These are phyloP conservation scores for Saccharum spontaneum DNA, from an alignment of 176 grass and related monocot genomes.

Conservation along the genomic window DNA sequence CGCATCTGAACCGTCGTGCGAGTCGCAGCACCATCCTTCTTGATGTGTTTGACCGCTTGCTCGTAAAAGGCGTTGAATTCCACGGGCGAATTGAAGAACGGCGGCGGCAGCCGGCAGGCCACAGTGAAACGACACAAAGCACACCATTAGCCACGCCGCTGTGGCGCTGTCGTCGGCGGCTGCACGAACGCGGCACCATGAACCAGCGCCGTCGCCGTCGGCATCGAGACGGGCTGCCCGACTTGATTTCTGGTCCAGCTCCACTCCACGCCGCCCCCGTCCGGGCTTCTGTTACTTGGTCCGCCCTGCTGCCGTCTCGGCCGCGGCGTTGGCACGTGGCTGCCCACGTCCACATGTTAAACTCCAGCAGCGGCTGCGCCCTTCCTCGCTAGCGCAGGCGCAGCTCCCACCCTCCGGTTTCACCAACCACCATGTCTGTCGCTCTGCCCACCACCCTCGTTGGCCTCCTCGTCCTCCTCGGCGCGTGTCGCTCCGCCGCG, in stretches of 20 bases:
- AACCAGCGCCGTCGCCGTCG: neutral
- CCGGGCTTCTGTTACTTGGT: no score
- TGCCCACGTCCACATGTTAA: neutral
- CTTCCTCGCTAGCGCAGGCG: neutral
- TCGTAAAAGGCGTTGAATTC: neutral
- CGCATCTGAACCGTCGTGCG: neutral
- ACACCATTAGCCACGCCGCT: neutral
- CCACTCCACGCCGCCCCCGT: neutral
- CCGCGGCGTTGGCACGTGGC: neutral
- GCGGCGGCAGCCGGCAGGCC: neutral
- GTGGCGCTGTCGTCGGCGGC: neutral
- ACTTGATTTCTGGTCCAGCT: neutral
- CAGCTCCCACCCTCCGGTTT: neutral
- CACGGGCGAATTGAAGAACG: neutral
- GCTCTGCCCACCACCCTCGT: neutral
- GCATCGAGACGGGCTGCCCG: neutral
- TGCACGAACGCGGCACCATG: neutral
- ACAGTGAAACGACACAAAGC: neutral
- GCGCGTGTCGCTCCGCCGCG: neutral
- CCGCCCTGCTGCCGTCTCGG: neutral
- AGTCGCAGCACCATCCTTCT: neutral
- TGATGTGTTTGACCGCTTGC: neutral
- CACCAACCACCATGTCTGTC: neutral
- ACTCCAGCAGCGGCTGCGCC: neutral
- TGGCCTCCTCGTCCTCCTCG: neutral